Percentiles rank a stretch among this genome's conserved stretches.
Evolutionary conservation across 257 asterid genomes (phyloP).

Genomic region (Plectranthus barbatus): DNA sequence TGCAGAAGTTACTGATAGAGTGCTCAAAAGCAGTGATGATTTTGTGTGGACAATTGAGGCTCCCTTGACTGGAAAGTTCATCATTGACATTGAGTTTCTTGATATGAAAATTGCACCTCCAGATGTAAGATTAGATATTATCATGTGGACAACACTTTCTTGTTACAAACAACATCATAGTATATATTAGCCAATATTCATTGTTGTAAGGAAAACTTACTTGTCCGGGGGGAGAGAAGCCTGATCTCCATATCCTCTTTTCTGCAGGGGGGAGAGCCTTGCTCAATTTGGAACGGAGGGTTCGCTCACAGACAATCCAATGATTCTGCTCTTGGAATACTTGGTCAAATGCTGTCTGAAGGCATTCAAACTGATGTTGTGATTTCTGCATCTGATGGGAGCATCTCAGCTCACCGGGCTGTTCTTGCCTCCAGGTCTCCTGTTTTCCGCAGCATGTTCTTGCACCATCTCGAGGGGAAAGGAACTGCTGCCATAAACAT

Average conservation of each 20-base stretch:
- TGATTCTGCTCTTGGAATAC: slow-evolving; percentile 51
- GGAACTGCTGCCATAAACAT: slow-evolving; percentile 51
- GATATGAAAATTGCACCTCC: slow-evolving; percentile 15
- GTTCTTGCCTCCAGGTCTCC: slow-evolving; percentile 90
- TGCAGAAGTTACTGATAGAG: slow-evolving; percentile 19
- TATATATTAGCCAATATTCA: too few species aligned
- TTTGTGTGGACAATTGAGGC: slow-evolving; percentile 12
- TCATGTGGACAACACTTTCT: not conserved
- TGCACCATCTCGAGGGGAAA: slow-evolving; percentile 71
- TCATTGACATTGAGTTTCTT: slow-evolving; percentile 20
- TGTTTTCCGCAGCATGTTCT: slow-evolving; percentile 85
- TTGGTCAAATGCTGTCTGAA: slow-evolving; percentile 78
- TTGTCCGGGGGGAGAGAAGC: slow-evolving; percentile 35
- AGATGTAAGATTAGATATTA: slow-evolving; percentile 8
- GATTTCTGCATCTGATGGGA: slow-evolving; percentile 68
- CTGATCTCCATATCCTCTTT: too few species aligned
- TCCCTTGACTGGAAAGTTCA: slow-evolving; percentile 12
- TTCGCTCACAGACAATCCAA: slow-evolving; percentile 30
- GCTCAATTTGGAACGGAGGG: slow-evolving; percentile 68
- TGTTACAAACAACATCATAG: too few species aligned
- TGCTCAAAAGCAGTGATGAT: slow-evolving; percentile 5
- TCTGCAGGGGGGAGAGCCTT: slow-evolving; percentile 48
- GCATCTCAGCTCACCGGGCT: slow-evolving; percentile 75
- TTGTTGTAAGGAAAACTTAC: too few species aligned
- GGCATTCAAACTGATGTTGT: slow-evolving; percentile 69